phyloP scores from a whole-genome alignment of 2,329 filamentous ascomycete species.

The Calcarisporium arbuscula region DNA sequence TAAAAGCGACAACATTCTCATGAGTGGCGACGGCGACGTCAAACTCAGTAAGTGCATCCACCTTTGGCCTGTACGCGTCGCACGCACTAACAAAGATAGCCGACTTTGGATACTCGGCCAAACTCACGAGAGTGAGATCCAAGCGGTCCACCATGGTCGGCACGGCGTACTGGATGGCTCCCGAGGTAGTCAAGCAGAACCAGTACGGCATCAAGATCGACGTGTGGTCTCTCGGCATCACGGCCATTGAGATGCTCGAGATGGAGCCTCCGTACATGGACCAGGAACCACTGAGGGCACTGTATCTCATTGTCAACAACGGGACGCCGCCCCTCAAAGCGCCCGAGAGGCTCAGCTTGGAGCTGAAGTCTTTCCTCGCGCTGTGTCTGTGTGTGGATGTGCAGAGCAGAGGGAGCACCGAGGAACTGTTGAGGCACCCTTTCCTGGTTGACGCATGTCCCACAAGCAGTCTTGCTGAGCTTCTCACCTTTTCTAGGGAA shows the following conservation, averaged over 20 bases:
- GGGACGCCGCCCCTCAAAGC: slow-evolving; percentile 94
- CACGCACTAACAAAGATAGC: slow-evolving; percentile 45
- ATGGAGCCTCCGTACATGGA: slow-evolving; percentile 95
- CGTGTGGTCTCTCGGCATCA: slow-evolving; percentile 96
- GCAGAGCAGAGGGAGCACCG: slow-evolving; percentile 81
- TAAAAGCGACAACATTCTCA: slow-evolving; percentile 94
- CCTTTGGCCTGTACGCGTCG: background rate
- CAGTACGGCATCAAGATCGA: slow-evolving; percentile 96
- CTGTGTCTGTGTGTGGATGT: slow-evolving; percentile 95
- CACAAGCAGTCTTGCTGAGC: slow-evolving; percentile 61
- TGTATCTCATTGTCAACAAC: slow-evolving; percentile 95
- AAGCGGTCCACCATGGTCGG: slow-evolving; percentile 98
- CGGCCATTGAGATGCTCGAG: slow-evolving; percentile 99
- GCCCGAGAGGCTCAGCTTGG: slow-evolving; percentile 91
- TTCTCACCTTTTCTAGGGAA: background rate
- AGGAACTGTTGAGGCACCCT: slow-evolving; percentile 82
- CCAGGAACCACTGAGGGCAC: slow-evolving; percentile 90
- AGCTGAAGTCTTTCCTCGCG: slow-evolving; percentile 90
- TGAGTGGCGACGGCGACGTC: slow-evolving; percentile 87
- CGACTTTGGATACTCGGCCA: slow-evolving; percentile 97
- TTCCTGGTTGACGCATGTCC: slow-evolving; percentile 88
- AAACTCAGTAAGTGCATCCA: slow-evolving; percentile 74
- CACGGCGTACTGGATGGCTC: slow-evolving; percentile 98
- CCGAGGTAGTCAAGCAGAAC: slow-evolving; percentile 97
- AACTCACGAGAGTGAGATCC: slow-evolving; percentile 89